These are phyloP conservation scores for Fennellomyces sp. DNA, from an alignment of 371 early-diverging fungal species.

Conservation along the genomic window DNA sequence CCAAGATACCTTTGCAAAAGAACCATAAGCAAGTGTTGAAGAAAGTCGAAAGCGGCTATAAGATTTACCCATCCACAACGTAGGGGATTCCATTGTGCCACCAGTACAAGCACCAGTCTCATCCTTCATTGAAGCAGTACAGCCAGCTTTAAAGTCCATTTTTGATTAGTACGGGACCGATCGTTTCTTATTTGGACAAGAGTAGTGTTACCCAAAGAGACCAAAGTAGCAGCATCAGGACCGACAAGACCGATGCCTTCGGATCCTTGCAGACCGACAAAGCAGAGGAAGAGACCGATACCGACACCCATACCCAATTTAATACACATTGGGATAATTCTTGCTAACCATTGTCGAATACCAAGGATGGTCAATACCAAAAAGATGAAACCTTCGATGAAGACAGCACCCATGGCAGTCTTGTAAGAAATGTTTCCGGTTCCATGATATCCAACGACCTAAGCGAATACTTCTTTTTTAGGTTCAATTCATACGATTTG, in stretches of 20 bases:
- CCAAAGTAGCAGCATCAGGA: constrained; percentile 63
- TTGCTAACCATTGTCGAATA: constrained; percentile 78
- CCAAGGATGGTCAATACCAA: constrained; percentile 72
- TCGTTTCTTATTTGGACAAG: no score
- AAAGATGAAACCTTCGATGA: constrained; percentile 81
- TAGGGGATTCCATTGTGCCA: constrained; percentile 68
- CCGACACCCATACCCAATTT: constrained; percentile 78
- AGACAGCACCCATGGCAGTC: constrained; percentile 78
- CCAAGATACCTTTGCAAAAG: constrained; percentile 43
- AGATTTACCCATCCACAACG: constrained; percentile 67
- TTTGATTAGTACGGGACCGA: no score
- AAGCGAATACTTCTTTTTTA: not conserved
- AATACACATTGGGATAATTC: constrained; percentile 71
- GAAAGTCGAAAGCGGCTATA: not conserved
- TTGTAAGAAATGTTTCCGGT: constrained; percentile 68
- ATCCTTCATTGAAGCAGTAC: constrained; percentile 56
- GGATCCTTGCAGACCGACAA: constrained; percentile 76
- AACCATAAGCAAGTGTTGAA: no score
- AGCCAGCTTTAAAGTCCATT: constrained; percentile 48
- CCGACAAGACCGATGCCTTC: constrained; percentile 80
- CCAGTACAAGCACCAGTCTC: constrained; percentile 52
- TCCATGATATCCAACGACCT: constrained; percentile 78
- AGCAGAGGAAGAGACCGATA: constrained; percentile 76
- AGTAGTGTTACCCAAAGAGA: constrained; percentile 52
- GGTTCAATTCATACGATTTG: not conserved